Conservation (phyloP, 2,329 filamentous ascomycete species). For the Aureobasidium namibiae region DNA sequence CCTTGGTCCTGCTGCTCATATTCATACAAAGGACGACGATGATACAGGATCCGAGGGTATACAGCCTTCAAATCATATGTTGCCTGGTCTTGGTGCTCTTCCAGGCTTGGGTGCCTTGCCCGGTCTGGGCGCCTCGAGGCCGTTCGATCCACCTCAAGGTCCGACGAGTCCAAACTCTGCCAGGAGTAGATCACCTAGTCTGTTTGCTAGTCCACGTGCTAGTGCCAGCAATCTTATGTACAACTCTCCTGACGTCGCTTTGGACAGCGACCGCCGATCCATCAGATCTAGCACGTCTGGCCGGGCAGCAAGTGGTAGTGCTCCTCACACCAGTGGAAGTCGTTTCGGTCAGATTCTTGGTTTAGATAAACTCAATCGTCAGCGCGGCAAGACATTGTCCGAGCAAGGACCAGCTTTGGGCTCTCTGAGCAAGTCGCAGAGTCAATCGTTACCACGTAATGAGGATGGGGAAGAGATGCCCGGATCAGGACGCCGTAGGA, state of each 20-base stretch:
- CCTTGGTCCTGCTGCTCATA: conserved; percentile 8
- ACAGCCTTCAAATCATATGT: conserved; percentile 16
- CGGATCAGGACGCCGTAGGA: conserved; percentile 25
- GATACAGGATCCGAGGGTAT: conserved; percentile 19
- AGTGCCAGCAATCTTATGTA: conserved; percentile 43
- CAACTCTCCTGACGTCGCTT: conserved; percentile 30
- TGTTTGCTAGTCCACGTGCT: conserved; percentile 40
- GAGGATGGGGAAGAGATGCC: conserved; percentile 7
- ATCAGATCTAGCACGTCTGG: conserved; percentile 44
- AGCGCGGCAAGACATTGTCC: conserved; percentile 52
- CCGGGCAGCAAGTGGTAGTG: conserved; percentile 31
- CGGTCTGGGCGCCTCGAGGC: conserved; percentile 17
- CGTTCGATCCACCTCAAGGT: conserved; percentile 21
- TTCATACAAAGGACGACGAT: conserved; percentile 18
- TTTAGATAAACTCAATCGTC: conserved; percentile 49
- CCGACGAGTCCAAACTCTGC: conserved; percentile 37
- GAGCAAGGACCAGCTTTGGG: conserved; percentile 59
- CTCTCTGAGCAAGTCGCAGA: conserved; percentile 61
- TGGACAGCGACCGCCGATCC: conserved; percentile 39
- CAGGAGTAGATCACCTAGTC: conserved; percentile 35
- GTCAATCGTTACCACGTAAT: conserved; percentile 64
- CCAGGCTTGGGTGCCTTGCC: conserved; percentile 34
- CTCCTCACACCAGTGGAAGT: conserved; percentile 33
- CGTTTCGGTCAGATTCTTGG: conserved; percentile 54
- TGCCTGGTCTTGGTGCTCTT: conserved; percentile 28